These are phyloP conservation scores for Pleurotus cornucopiae DNA, from an alignment of 768 basidiomycete genomes.

Conservation along the genomic window DNA sequence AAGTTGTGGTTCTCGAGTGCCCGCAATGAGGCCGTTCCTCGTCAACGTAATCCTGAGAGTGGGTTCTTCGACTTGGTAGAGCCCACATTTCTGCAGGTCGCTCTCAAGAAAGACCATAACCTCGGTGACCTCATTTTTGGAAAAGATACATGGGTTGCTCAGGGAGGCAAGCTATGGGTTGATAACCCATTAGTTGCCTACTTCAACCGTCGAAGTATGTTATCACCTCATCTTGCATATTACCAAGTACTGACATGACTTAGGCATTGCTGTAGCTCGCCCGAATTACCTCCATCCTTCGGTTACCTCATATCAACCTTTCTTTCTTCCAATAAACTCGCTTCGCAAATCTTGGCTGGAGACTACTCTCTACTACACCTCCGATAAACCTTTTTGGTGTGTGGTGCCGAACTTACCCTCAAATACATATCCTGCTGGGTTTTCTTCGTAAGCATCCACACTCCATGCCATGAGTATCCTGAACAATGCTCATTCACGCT, in stretches of 20 bases:
- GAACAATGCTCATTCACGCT: neutral
- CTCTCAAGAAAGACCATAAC: neutral
- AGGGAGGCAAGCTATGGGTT: neutral
- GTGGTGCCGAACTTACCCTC: neutral
- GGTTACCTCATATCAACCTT: neutral
- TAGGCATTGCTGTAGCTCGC: neutral
- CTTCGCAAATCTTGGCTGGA: neutral
- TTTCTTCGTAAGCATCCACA: neutral
- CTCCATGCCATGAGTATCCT: neutral
- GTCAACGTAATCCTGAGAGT: neutral
- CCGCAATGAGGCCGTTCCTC: neutral
- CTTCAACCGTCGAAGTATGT: neutral
- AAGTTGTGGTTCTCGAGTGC: neutral
- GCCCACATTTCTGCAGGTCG: neutral
- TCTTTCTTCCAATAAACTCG: neutral
- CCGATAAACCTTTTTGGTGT: neutral
- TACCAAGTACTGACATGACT: neutral
- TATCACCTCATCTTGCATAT: neutral
- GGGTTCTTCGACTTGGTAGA: constrained; percentile 3
- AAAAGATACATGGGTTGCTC: neutral
- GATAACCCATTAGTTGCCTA: neutral
- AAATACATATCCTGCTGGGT: neutral
- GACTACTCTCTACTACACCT: neutral
- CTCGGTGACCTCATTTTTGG: constrained; percentile 1
- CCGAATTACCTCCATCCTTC: neutral